These are phyloP conservation scores for Arthrobotrys conoides DNA, from an alignment of 2,329 filamentous ascomycete species.

Conservation along the genomic window DNA sequence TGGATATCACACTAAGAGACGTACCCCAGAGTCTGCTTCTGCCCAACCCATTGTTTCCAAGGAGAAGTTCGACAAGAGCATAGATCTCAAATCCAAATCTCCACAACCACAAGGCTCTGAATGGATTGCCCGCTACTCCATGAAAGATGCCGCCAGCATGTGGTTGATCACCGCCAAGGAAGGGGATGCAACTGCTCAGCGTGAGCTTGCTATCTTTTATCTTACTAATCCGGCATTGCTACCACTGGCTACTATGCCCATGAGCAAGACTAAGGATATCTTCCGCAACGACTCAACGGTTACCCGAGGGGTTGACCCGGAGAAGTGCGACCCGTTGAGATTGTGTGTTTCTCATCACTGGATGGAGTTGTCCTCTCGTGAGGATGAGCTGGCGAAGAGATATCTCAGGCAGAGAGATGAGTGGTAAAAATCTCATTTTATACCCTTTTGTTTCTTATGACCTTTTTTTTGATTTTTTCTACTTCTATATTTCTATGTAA, in stretches of 20 bases:
- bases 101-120: constrained; percentile 61
- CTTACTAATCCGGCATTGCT: constrained; percentile 91
- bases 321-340: constrained; percentile 82
- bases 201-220: constrained; percentile 93
- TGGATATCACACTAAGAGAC: constrained; percentile 77
- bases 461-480: constrained; percentile 1
- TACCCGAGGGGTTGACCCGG: constrained; percentile 71
- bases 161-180: constrained; percentile 95
- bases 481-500: constrained; percentile 30
- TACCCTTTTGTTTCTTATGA: constrained; percentile 9
- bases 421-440: constrained; percentile 68
- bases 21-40: constrained; percentile 66
- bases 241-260: constrained; percentile 81
- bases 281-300: constrained; percentile 90
- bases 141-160: constrained; percentile 87
- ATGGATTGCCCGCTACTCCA: constrained; percentile 71
- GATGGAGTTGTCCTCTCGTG: constrained; percentile 93
- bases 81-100: constrained; percentile 61
- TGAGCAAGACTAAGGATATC: constrained; percentile 86
- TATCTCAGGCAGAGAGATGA: constrained; percentile 81
- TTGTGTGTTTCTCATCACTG: constrained; percentile 97
- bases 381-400: constrained; percentile 85
- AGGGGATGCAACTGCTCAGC: constrained; percentile 87
- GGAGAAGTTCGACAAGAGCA: constrained; percentile 65
- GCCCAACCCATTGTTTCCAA: constrained; percentile 46